These are phyloP conservation scores for Podospora sp. DNA, from an alignment of 495 filamentous ascomycete genomes.

Conservation along the genomic window DNA sequence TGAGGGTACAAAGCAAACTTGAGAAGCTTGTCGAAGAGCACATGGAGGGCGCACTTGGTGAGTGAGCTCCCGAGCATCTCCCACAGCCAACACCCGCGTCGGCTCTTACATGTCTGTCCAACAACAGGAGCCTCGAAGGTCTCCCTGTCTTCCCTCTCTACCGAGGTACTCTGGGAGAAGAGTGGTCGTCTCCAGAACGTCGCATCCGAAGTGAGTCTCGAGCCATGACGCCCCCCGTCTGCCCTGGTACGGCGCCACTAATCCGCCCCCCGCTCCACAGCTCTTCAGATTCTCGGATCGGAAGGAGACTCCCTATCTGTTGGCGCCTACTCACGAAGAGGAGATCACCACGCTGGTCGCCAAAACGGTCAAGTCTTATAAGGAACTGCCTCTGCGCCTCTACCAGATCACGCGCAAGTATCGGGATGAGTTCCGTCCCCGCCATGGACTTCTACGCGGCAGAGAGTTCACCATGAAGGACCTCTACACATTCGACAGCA, in stretches of 20 bases:
- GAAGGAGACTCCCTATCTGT: constrained; percentile 70
- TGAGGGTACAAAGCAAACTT: constrained; percentile 85
- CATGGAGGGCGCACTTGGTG: constrained; percentile 75
- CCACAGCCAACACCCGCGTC: neutral
- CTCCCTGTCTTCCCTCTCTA: constrained; percentile 83
- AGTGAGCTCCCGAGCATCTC: constrained; percentile 23
- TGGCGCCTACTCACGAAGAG: constrained; percentile 95
- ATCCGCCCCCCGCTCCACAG: constrained; percentile 44
- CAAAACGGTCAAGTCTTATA: constrained; percentile 76
- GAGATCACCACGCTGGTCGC: constrained; percentile 85
- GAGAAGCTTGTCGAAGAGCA: constrained; percentile 84
- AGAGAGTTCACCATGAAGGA: constrained; percentile 98
- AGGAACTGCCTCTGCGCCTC: constrained; percentile 79
- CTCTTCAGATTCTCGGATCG: constrained; percentile 82
- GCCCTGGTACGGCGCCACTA: constrained; percentile 6
- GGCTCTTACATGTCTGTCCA: constrained; percentile 3
- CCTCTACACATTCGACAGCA: constrained; percentile 91
- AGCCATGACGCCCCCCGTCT: neutral
- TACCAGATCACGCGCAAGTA: constrained; percentile 97
- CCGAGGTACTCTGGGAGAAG: constrained; percentile 79
- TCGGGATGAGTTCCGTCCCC: constrained; percentile 84
- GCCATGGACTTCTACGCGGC: constrained; percentile 86
- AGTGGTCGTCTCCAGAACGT: constrained; percentile 44
- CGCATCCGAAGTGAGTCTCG: constrained; percentile 45
- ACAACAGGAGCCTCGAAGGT: constrained; percentile 78